phyloP scores from a whole-genome alignment of 305 asterid species.

The Ruellia speciosa region DNA sequence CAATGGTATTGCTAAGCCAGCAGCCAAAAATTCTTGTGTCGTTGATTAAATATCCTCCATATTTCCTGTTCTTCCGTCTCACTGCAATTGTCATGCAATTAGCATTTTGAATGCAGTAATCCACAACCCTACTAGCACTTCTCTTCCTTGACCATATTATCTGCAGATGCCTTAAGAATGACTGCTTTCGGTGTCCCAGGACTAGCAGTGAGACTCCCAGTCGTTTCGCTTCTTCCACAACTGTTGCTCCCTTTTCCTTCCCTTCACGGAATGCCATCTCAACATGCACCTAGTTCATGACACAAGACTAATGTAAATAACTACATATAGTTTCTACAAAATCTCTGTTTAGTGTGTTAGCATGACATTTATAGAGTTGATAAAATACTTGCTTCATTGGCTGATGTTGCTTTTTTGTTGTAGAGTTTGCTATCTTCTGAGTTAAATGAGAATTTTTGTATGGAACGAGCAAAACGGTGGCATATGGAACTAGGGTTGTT shows the following conservation, averaged over 20 bases:
- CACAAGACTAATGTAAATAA: too few relatives aligned
- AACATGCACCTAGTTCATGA: slow-evolving; percentile 47
- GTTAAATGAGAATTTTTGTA: too few relatives aligned
- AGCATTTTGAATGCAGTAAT: slow-evolving; percentile 68
- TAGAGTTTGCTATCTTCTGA: too few relatives aligned
- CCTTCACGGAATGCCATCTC: slow-evolving; percentile 56
- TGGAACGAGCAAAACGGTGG: too few relatives aligned
- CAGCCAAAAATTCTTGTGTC: slow-evolving; percentile 87
- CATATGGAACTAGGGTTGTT: too few relatives aligned
- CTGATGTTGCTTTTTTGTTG: neutral
- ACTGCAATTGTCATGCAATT: slow-evolving; percentile 82
- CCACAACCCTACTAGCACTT: slow-evolving; percentile 35
- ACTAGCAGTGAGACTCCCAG: slow-evolving; percentile 48
- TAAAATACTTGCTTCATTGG: too few relatives aligned
- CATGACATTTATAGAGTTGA: neutral
- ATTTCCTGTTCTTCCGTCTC: slow-evolving; percentile 53
- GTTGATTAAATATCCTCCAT: slow-evolving; percentile 77
- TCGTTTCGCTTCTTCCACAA: slow-evolving; percentile 65
- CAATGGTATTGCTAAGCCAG: slow-evolving; percentile 42
- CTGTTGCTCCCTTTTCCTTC: slow-evolving; percentile 49
- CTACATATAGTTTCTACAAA: too few relatives aligned
- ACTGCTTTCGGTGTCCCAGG: slow-evolving; percentile 55
- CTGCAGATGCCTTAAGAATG: slow-evolving; percentile 50
- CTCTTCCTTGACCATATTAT: slow-evolving; percentile 45
- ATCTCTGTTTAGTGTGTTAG: too few relatives aligned